Evolutionary conservation across 2,329 filamentous ascomycete genomes (phyloP), one percentile per base, ranked within the genome.

Genomic region (Stachybotrys chartarum): DNA sequence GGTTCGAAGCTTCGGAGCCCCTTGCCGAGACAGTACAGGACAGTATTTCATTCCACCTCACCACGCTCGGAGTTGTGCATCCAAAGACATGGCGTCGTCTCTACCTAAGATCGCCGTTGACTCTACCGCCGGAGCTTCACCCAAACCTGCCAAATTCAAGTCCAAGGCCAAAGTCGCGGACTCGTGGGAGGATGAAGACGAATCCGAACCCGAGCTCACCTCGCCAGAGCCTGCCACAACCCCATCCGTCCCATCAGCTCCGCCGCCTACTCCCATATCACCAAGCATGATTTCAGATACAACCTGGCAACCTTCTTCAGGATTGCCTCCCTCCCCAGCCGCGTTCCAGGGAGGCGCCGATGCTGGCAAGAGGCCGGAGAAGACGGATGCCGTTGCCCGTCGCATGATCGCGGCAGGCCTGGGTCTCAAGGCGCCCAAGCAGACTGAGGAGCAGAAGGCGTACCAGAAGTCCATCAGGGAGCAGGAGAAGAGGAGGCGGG

Each of bases 321-420:
- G 60, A 54, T n/a, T 52, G 47, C 16, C 61, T 6, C 57, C 53
- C 30, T 53, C 45, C 39, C 39, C 45, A 16, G 48, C 46, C n/a
- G 51, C 50, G n/a, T 42, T 44, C 17, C 24, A 55, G n/a, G 51
- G 51, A 6, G 60, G 64, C 10, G 11, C 50, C 32, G 66, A 64
- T 14, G 35, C 60, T 10, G 50, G 57, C 3, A 61, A 63, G 55
- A 76, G 89, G 45, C 93, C 91, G 0, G 92, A 96, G 73, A 99
- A 96, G 78, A 95, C 92, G 59, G 95, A 95, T 58, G 90, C 91
- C 1, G 91, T 96, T 45, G 94, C 94, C 6, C 83, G 88, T 58
- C 80, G 94, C 57, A 80, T 99, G 82, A 97, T 99, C 68, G 91
- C 91, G 1, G 89, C 88, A 4, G 91, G 90, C 0, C 75, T 97